Evolutionary conservation across 768 basidiomycete species (phyloP), one percentile per base, ranked within the genome.

Genomic region (Inosperma sp.): DNA sequence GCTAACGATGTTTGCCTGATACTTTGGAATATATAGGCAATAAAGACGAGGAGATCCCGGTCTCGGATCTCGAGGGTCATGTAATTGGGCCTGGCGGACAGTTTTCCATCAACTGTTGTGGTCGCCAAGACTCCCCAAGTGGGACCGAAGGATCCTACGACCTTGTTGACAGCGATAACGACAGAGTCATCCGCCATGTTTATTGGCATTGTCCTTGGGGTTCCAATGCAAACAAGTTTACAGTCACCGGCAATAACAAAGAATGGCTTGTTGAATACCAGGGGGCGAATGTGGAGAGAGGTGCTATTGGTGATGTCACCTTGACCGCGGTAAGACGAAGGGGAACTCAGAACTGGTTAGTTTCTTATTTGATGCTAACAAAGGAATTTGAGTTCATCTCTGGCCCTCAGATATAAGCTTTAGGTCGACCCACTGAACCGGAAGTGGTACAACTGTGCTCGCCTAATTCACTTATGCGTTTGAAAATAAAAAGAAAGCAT

Each of bases 131-230:
- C 8, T 7, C 37, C 21, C 16, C 37, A 7, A 39, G 37, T 17
- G 37, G 37, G 7, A 39, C 37, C 21, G 37, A 39, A 39, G 16
- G 37, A 14, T 39, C 37, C 21, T 39, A 39, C 37, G 37, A 39
- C 7, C 16, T 39, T 7, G 7, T 39, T 17, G 37, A 39, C 43
- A 45, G 25, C 16, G 25, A 45, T 9, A 14, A n/a, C 19, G 43
- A 27, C 16, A 45, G 29, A 29, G 25, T 6, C 12, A 45, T 45
- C 19, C 43, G 43, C 25, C 43, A 27, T 29, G 21, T 45, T 29
- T 45, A 45, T 29, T 45, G 16, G 43, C 22, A 45, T 19, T 45
- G 43, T 29, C 43, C 43, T 25, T 45, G 16, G 16, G 43, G 43
- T 14, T 25, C 22, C 43, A 23, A 21, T 9, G 13, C 12, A 19